Conservation (phyloP, 192 early-diverging fungal species). For the Backusella morwellensis region DNA sequence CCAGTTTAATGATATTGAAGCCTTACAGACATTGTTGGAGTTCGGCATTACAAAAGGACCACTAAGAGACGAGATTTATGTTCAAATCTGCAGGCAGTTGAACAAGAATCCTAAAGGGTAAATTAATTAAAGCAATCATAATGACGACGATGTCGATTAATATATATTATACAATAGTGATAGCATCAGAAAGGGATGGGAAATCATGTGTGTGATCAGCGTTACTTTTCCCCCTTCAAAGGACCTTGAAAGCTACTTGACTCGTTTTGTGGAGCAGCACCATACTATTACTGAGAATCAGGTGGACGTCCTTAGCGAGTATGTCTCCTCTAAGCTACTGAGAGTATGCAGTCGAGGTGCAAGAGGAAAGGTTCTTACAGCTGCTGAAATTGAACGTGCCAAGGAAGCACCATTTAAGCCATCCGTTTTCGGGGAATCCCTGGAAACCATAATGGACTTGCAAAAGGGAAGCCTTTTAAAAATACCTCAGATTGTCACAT, state of each 20-base stretch:
- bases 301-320: constrained; percentile 46
- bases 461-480: constrained; percentile 49
- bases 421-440: constrained; percentile 87
- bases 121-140: neutral
- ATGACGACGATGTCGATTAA: neutral
- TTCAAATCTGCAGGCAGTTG: constrained; percentile 90
- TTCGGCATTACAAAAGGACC: constrained; percentile 68
- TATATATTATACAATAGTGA: constrained; percentile 32
- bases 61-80: constrained; percentile 92
- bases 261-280: constrained; percentile 70
- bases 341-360: constrained; percentile 77
- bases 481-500: constrained; percentile 81
- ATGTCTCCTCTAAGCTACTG: constrained; percentile 52
- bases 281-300: constrained; percentile 46
- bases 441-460: constrained; percentile 81
- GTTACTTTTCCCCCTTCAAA: constrained; percentile 91
- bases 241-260: constrained; percentile 81
- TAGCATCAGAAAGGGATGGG: constrained; percentile 82
- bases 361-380: constrained; percentile 72
- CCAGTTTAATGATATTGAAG: constrained; percentile 40
- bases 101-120: constrained; percentile 71
- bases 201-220: constrained; percentile 76
- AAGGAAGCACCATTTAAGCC: constrained; percentile 81
- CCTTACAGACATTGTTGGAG: constrained; percentile 77
- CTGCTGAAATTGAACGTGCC: constrained; percentile 70